Evolutionary conservation across 306 rosid genomes (phyloP), one percentile per base, ranked within the genome.

Genomic region (Begonia fuchsioides): DNA sequence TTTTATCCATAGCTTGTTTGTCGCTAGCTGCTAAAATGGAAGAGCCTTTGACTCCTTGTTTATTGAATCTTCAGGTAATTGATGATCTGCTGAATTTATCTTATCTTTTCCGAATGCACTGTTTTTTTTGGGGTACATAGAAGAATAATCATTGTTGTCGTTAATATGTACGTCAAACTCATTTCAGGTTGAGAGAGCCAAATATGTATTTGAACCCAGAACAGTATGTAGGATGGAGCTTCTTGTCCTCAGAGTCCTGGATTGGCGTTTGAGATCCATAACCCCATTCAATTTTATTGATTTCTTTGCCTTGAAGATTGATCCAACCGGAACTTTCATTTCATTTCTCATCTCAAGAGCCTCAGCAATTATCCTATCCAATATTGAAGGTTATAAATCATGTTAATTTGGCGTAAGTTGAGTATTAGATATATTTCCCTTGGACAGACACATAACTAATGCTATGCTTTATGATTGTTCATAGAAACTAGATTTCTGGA

Each of bases 11-110:
- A 57, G 86, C 98, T 58, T 90, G 96, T 59, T 71, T 90, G 76
- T 90, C 98, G 39, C 68, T 90, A 60, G 98, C 98, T 17, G 95
- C 96, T 12, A 90, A 90, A 66, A 82, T 90, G 98, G 98, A 90
- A 73, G 98, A 90, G 68, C 81, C 76, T 56, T 62, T 82, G 8
- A 87, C 81, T 72, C 98, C 98, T 35, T 63, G 95, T 32, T 75
- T 85, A 40, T 49, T 82, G 71, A 82, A 77, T 73, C 73, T 90
- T 58, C 98, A 90, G 98, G 98, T 90, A 71, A 26, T 16, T 19
- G 17, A 12, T 17, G 13, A 9, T 4, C 35, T 26, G 35, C 12
- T 46, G 3, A 26, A 10, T 32, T 2, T 12, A 9, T 53, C 9
- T 4, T 6, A 26, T 26, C 35, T 26, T 26, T 26, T 2, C 35